These are phyloP conservation scores for Bacterosira constricta DNA, from an alignment of 108 stramenopile genomes.

Conservation along the genomic window DNA sequence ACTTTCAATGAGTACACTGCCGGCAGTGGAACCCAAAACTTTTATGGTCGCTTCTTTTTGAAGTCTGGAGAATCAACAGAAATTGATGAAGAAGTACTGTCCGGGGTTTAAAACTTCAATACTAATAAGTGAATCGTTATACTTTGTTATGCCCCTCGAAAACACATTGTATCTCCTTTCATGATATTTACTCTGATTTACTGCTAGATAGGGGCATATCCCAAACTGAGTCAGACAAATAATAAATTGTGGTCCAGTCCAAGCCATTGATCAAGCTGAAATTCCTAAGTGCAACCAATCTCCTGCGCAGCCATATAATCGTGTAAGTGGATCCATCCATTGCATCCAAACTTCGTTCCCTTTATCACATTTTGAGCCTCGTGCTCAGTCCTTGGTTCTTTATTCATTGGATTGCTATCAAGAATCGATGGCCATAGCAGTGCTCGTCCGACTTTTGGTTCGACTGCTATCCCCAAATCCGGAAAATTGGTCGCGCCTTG, in stretches of 20 bases:
- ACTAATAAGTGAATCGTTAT: neutral
- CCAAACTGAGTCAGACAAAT: too few species aligned
- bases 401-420: slow-evolving; percentile 50
- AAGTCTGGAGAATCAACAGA: slow-evolving; percentile 14
- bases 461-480: slow-evolving; percentile 22
- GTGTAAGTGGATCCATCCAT: slow-evolving; percentile 64
- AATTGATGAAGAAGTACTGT: slow-evolving; percentile 38
- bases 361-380: slow-evolving; percentile 61
- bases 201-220: too few species aligned
- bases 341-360: slow-evolving; percentile 69
- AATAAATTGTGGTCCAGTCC: neutral
- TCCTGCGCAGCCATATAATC: slow-evolving; percentile 32
- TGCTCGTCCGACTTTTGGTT: slow-evolving; percentile 53
- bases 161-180: too few species aligned
- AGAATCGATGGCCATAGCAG: slow-evolving; percentile 61
- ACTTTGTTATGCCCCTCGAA: too few species aligned
- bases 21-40: neutral
- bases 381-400: slow-evolving; percentile 58
- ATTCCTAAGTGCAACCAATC: slow-evolving; percentile 23
- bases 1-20: neutral
- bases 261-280: neutral
- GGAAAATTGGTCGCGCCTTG: slow-evolving; percentile 46
- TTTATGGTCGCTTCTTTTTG: slow-evolving; percentile 37
- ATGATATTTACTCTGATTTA: too few species aligned
- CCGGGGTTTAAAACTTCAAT: neutral